Evolutionary conservation across 2,329 filamentous ascomycete genomes (phyloP).

Genomic region (Claviceps citrina): DNA sequence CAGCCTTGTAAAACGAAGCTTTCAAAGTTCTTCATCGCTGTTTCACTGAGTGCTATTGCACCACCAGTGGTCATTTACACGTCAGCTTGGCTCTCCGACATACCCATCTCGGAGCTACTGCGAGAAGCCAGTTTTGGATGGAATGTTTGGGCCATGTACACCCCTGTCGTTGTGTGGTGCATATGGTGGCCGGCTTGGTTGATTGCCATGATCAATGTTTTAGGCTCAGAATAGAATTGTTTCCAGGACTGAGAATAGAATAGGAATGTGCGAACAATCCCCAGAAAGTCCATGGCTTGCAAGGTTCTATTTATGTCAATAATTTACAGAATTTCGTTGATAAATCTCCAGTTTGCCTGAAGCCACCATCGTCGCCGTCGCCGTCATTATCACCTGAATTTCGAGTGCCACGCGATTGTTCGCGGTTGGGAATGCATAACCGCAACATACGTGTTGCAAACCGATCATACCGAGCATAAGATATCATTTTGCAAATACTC

Average conservation of each 20-base stretch:
- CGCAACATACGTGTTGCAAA: neutral
- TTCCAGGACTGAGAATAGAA: no score
- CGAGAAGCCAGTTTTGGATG: conserved; percentile 69
- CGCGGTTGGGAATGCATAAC: neutral
- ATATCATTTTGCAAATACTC: neutral
- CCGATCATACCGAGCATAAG: neutral
- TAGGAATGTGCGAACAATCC: no score
- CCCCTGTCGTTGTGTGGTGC: conserved; percentile 78
- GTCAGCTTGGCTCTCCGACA: conserved; percentile 26
- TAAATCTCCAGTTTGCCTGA: neutral
- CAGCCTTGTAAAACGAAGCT: conserved; percentile 28
- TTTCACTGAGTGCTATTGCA: conserved; percentile 43
- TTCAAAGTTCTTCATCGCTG: conserved; percentile 26
- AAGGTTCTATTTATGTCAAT: neutral
- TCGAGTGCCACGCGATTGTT: neutral
- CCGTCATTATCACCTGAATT: no score
- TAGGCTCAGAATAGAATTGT: conserved; percentile 23
- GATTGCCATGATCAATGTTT: conserved; percentile 41
- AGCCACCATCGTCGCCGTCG: neutral
- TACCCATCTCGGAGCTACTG: conserved; percentile 42
- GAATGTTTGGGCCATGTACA: conserved; percentile 81
- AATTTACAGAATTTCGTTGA: neutral
- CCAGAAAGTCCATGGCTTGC: no score
- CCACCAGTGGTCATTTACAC: conserved; percentile 41
- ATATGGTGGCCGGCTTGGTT: conserved; percentile 94